Conservation (phyloP, 2,329 filamentous ascomycete genomes). For the Botrytis sinoallii region DNA sequence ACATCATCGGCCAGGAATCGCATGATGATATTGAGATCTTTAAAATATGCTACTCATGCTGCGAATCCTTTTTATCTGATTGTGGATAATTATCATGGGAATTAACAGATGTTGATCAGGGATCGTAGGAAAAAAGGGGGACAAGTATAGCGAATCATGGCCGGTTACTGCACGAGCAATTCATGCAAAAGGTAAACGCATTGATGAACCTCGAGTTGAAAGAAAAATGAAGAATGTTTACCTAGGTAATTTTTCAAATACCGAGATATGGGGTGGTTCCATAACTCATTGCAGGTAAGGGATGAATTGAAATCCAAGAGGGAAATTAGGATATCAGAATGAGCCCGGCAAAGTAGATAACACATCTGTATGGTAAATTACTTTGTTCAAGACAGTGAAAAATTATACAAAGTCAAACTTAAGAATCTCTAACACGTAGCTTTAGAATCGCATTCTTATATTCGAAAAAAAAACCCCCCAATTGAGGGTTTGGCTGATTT, state of each 20-base stretch:
- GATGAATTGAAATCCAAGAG: not conserved
- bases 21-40: not conserved
- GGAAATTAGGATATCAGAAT: not conserved
- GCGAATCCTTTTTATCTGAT: not conserved
- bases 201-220: not conserved
- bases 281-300: not conserved
- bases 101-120: not conserved
- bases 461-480: not conserved
- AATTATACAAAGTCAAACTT: too few relatives aligned
- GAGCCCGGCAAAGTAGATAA: not conserved
- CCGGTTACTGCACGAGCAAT: not conserved
- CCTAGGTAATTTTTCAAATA: not conserved
- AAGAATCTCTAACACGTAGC: not conserved
- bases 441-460: not conserved
- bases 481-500: not conserved
- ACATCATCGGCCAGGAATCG: not conserved
- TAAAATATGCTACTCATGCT: conserved; percentile 11
- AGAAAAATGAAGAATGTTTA: not conserved
- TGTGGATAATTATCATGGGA: not conserved
- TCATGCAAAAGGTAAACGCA: conserved; percentile 10
- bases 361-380: not conserved
- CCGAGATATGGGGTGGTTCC: too few relatives aligned
- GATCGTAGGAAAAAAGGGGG: not conserved
- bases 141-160: not conserved
- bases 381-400: not conserved